phyloP scores from a whole-genome alignment of 768 basidiomycete species.

The Lactifluus volemus region DNA sequence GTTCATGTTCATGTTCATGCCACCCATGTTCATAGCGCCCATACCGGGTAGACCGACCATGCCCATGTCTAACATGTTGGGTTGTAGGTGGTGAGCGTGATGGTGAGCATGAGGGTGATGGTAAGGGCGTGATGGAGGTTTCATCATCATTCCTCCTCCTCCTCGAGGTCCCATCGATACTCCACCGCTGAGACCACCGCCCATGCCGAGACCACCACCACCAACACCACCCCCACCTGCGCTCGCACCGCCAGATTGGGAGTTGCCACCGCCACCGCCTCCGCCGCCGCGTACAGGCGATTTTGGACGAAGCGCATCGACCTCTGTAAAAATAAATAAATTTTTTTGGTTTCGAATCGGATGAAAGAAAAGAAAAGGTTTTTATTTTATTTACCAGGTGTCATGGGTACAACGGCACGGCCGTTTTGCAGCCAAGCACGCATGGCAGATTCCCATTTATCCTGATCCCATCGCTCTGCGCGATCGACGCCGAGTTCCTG shows the following conservation, averaged over 20 bases:
- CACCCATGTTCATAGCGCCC: constrained; percentile 9
- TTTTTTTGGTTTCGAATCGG: no score
- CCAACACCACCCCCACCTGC: background rate
- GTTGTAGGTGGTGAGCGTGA: background rate
- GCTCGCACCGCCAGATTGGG: constrained; percentile 4
- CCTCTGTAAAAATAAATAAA: constrained; percentile 35
- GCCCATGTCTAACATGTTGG: constrained; percentile 15
- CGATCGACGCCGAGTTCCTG: constrained; percentile 16
- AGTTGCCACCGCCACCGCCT: constrained; percentile 26
- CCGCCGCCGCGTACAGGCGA: constrained; percentile 56
- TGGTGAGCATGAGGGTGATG: background rate
- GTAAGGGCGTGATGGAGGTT: background rate
- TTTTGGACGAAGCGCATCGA: constrained; percentile 78
- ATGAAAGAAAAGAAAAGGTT: no score
- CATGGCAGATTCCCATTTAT: constrained; percentile 56
- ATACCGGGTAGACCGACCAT: constrained; percentile 21
- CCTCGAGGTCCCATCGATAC: background rate
- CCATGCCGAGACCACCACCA: background rate
- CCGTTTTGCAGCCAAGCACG: constrained; percentile 39
- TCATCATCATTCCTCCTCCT: background rate
- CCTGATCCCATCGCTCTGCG: constrained; percentile 49
- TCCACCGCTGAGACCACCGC: constrained; percentile 1
- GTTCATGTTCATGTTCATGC: constrained; percentile 10
- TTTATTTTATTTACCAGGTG: constrained; percentile 31
- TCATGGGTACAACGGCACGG: constrained; percentile 54